Evolutionary conservation across 164 flowering plant genomes (phyloP).

Genomic region (Liquidambar formosana): DNA sequence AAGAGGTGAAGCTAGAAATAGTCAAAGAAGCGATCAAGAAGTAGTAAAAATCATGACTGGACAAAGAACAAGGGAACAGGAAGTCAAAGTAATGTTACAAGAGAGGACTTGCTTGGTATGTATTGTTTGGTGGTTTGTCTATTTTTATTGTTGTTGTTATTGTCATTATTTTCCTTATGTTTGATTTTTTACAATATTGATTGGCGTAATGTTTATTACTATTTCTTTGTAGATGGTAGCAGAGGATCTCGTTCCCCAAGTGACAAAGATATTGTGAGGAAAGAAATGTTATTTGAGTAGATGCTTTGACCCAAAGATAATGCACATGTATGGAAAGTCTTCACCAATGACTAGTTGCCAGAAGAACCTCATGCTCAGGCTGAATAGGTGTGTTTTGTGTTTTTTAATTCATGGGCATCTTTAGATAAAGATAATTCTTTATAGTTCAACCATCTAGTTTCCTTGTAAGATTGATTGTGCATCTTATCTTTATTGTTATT

Average conservation of each 20-base stretch:
- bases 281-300: constrained; percentile 84
- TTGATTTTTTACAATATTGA: background rate
- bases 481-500: background rate
- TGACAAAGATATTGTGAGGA: constrained; percentile 44
- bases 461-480: background rate
- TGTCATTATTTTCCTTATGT: background rate
- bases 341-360: constrained; percentile 17
- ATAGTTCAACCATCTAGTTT: background rate
- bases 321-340: constrained; percentile 19
- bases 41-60: constrained; percentile 13
- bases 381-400: constrained; percentile 50
- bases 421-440: background rate
- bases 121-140: background rate
- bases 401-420: background rate
- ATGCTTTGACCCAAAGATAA: constrained; percentile 67
- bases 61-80: constrained; percentile 11
- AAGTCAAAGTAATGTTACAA: constrained; percentile 5
- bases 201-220: background rate
- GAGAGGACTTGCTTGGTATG: constrained; percentile 25
- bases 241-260: constrained; percentile 18
- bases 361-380: constrained; percentile 44
- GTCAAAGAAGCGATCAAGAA: constrained; percentile 23
- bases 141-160: too few relatives aligned
- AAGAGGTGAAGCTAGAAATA: constrained; percentile 15
- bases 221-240: constrained; percentile 31